These are phyloP conservation scores for Niveomyces coronatus DNA, from an alignment of 2,329 filamentous ascomycete species.

Conservation along the genomic window DNA sequence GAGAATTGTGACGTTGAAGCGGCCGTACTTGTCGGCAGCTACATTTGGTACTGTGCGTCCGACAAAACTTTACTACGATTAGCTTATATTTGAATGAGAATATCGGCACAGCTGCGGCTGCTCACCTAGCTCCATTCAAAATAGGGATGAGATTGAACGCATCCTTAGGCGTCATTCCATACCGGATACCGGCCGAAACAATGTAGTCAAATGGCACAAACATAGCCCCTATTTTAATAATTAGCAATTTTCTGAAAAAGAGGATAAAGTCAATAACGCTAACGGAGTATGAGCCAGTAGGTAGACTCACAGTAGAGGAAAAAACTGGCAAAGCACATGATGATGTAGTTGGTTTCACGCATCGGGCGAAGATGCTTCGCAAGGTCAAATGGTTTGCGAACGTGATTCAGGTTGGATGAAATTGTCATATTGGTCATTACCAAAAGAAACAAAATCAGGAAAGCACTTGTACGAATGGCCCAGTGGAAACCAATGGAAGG, in stretches of 20 bases:
- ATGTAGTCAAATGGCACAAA: slow-evolving; percentile 35
- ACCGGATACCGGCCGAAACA: slow-evolving; percentile 25
- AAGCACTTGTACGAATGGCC: slow-evolving; percentile 27
- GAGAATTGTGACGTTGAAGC: slow-evolving; percentile 30
- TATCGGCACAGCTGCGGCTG: neutral
- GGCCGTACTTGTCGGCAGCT: slow-evolving; percentile 23
- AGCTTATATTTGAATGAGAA: neutral
- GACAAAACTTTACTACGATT: slow-evolving; percentile 21
- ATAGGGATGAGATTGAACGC: slow-evolving; percentile 33
- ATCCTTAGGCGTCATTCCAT: slow-evolving; percentile 23
- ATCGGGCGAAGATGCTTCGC: slow-evolving; percentile 30
- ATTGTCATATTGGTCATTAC: slow-evolving; percentile 21
- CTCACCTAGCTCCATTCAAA: slow-evolving; percentile 34
- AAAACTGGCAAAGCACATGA: slow-evolving; percentile 31
- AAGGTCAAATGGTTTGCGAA: slow-evolving; percentile 28
- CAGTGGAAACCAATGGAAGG: slow-evolving; percentile 25
- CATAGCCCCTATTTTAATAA: slow-evolving; percentile 22
- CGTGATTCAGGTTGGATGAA: slow-evolving; percentile 23
- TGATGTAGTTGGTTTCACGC: slow-evolving; percentile 27
- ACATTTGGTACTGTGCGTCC: slow-evolving; percentile 33
- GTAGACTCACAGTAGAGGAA: slow-evolving; percentile 31
- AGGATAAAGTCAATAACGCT: no score
- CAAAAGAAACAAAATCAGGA: slow-evolving; percentile 25
- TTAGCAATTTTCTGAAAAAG: neutral
- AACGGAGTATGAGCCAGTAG: neutral